Base-by-base conservation (phyloP, 495 filamentous ascomycete species). In the Podospora australis region DNA sequence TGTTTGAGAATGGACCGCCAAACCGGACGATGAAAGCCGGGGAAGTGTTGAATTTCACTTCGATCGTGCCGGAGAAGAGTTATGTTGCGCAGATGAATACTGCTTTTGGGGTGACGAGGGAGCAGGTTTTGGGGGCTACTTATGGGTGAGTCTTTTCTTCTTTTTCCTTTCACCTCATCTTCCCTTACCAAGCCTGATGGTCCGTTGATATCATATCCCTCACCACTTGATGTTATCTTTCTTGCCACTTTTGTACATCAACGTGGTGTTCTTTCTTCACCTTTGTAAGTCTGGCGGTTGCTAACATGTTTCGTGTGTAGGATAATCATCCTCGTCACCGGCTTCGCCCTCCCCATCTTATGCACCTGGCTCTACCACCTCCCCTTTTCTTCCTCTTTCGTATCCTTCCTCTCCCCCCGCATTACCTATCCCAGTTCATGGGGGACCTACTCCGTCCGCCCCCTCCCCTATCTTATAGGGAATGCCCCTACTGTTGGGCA, bases 401-500 rank as follows among this genome's bases (percentile, higher is more conserved):
- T 43, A 30, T 9, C 41, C 3, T 22, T 25, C 13, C 17, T 46
- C 43, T 20, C 9, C 4, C 42, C 49, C 29, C 26, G 6, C 45
- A 44, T 46, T 23, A 24, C 55, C 21, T 60, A 60, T 30, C 65
- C 65, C 1, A 53, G 48, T 14, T 28, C 51, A 8, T 53, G 69
- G 17, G 61, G 60, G 5, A 26, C 21, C 1, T 43, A 43, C 23
- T 26, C 20, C n/a, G 35, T 49, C 21, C 55, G 54, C 6, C 54
- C 58, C 9, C 50, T 58, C 10, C 63, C 56, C 0, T 53, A 28
- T 13, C 23, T 53, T 1, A 40, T 63, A 14, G 67, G 66, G 1
- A 65, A 61, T 26, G 52, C 55, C 6, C 72, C 70, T 4, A 73
- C 70, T 1, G 47, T 54, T 3, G 71, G 68, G 6, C 71, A 74